Evolutionary conservation across 1,284 basidiomycete species (phyloP), one percentile per base, ranked within the genome.

Genomic region (Boletus semigastroideus): DNA sequence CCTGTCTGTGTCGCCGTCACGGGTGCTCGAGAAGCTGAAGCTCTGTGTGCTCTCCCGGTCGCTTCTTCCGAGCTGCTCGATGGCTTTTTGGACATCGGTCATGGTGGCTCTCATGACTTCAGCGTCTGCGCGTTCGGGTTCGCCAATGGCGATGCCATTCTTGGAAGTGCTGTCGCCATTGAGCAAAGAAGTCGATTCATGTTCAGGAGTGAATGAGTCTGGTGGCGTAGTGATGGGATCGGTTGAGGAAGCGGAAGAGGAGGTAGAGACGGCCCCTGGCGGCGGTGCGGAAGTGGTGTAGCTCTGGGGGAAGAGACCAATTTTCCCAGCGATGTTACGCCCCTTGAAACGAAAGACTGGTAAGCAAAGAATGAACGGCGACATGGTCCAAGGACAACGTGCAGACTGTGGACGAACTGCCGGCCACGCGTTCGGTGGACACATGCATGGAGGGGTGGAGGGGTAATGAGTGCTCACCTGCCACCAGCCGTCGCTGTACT

Each of bases 401-500:
- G 53, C 50, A 34, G 34, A 34, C 44, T 38, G 17, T 13, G 40
- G 11, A 47, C 45, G 51, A 22, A 50, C 46, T 53, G 43, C 13
- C 19, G 43, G 49, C 59, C 62, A 62, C 49, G 49, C 49, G 55
- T 43, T 37, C 46, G 52, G 9, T 12, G 40, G 28, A 42, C 34
- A 39, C 46, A 42, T 44, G 45, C n/a, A n/a, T n/a, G n/a, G n/a
- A n/a, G n/a, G n/a, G n/a, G n/a, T 41, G 41, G 14, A 37, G 44
- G 33, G 47, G 42, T 52, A 51, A 55, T 64, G 62, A 63, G 42
- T 55, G 77, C 90, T 72, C 64, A 94, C 94, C 83, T 93, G 88
- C 93, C 92, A 98, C 96, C 96, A 99, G n/a, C 96, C 96, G 71
- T 99, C 96, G 39, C 85, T 84, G 68, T 94, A 99, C 52, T 86